Evolutionary conservation across 1,139 yeast species (phyloP), one percentile per base, ranked within the genome.

Genomic region (Kodamaea alishanica): DNA sequence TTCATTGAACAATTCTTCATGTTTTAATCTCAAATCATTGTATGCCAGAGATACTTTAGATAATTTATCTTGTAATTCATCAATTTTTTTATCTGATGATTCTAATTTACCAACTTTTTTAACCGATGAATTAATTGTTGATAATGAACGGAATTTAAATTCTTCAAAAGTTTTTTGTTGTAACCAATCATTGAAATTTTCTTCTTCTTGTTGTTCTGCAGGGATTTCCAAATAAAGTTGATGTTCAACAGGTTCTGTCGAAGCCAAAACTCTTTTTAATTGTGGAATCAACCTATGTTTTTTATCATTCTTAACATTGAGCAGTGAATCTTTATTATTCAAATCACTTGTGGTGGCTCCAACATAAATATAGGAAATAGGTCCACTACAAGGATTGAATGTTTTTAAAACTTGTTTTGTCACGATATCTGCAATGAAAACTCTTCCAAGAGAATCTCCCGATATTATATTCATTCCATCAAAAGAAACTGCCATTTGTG

Each of bases 391-490:
- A 22, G 80, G 77, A 40, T 81, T 79, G 46, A 84, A 70, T 23
- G 80, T 75, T 52, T 81, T 80, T 23, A 81, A 67, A 15, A 85
- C 81, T 63, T 92, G 97, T 52, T 79, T 78, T 1, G 96, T 83
- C 6, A 79, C 77, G 6, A 84, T 70, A 57, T 90, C 97, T 52
- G 85, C 74, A 0, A 83, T 74, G 37, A 75, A 74, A 1, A 87
- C 78, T 28, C 77, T 70, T 1, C 97, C 97, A 12, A 56, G 56
- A 0, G 71, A 61, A 55, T 87, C 95, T 20, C 97, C 97, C 7
- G 90, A 78, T 2, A 85, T 65, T 7, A 92, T 54, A 32, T 67
- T 60, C 20, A 90, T 79, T 2, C 94, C 96, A 55, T 92, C 97
- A 53, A 84, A 67, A 1, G 90, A 81, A 2, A 87, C 60, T 2